Percentiles rank a stretch among this genome's conserved stretches.
Evolutionary conservation across 2,329 filamentous ascomycete species (phyloP).

Genomic region (Keithomyces neogunnii): DNA sequence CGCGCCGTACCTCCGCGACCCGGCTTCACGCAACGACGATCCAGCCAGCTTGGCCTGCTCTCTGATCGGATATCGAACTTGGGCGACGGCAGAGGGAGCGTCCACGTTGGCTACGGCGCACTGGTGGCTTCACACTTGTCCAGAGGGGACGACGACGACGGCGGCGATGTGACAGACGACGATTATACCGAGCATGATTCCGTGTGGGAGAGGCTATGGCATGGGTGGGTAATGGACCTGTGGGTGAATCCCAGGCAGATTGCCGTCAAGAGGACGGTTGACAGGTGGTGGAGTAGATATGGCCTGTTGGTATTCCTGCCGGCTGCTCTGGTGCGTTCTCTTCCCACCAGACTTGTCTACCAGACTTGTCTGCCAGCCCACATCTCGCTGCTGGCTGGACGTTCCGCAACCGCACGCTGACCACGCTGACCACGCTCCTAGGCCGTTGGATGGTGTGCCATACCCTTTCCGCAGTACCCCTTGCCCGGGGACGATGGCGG

Average conservation of each 20-base stretch:
- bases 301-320: slow-evolving; percentile 52
- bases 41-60: slow-evolving; percentile 31
- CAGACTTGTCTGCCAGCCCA: too few species aligned
- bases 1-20: slow-evolving; percentile 48
- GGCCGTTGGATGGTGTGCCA: slow-evolving; percentile 56
- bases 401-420: too few species aligned
- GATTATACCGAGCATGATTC: slow-evolving; percentile 24
- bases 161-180: slow-evolving; percentile 18
- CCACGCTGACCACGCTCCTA: slow-evolving; percentile 16
- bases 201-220: slow-evolving; percentile 24
- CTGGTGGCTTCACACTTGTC: slow-evolving; percentile 36
- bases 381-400: too few species aligned
- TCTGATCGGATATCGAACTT: slow-evolving; percentile 18
- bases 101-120: slow-evolving; percentile 49
- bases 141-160: slow-evolving; percentile 22
- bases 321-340: slow-evolving; percentile 43
- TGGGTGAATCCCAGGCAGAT: slow-evolving; percentile 53
- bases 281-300: slow-evolving; percentile 57
- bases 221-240: slow-evolving; percentile 37
- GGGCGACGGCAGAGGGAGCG: slow-evolving; percentile 36
- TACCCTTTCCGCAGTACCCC: slow-evolving; percentile 57
- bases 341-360: too few species aligned
- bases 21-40: slow-evolving; percentile 18
- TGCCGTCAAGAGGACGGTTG: slow-evolving; percentile 49
- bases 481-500: slow-evolving; percentile 34